These are phyloP conservation scores for Vitis amurensis DNA, from an alignment of 164 flowering plant species.

Conservation along the genomic window DNA sequence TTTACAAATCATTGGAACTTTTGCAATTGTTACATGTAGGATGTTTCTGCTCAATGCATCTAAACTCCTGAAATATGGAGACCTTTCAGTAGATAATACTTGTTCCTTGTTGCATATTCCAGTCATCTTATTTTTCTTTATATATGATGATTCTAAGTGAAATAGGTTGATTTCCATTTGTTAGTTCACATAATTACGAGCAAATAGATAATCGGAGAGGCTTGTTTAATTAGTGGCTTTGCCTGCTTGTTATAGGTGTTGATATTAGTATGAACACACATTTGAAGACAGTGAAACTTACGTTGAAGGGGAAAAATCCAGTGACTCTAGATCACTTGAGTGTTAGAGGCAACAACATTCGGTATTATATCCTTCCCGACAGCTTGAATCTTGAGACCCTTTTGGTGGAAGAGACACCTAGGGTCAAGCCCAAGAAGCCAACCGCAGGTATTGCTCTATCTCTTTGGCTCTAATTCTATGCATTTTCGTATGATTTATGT, in stretches of 20 bases:
- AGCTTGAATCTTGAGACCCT: slow-evolving; percentile 89
- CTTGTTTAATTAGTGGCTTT: no score
- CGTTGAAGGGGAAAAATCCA: slow-evolving; percentile 84
- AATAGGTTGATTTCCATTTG: no score
- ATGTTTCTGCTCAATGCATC: no score
- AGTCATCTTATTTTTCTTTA: no score
- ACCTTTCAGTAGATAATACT: no score
- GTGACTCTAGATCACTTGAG: slow-evolving; percentile 86
- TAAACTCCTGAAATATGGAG: no score
- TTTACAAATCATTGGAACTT: no score
- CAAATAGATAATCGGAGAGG: no score
- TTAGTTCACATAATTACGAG: no score
- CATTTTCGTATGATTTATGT: neutral
- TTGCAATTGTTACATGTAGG: no score
- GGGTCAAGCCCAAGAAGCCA: slow-evolving; percentile 90
- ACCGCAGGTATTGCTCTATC: slow-evolving; percentile 56
- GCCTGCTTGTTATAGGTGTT: slow-evolving; percentile 51
- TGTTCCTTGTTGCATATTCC: no score
- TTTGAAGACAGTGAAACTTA: slow-evolving; percentile 82
- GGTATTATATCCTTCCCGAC: slow-evolving; percentile 89
- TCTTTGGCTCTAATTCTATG: neutral
- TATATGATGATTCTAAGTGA: no score
- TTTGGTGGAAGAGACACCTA: slow-evolving; percentile 86
- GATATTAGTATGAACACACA: slow-evolving; percentile 97
- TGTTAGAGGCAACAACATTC: slow-evolving; percentile 87